Evolutionary conservation across 73 alveolate genomes (phyloP).

Genomic region (Tetrahymena thermophila): DNA sequence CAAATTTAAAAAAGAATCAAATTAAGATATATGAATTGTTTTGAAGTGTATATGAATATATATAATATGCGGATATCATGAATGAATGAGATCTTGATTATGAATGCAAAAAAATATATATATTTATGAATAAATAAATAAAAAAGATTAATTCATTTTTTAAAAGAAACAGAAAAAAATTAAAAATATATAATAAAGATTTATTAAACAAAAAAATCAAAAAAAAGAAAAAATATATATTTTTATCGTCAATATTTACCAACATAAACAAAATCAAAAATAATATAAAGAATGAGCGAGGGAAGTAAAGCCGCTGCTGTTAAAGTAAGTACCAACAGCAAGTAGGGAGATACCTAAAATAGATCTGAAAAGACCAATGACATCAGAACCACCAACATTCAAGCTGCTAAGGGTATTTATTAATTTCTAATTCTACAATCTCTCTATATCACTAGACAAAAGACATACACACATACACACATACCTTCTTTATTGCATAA

Average conservation of each 20-base stretch:
- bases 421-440: neutral
- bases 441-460: neutral
- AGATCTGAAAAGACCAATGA: constrained; percentile 42
- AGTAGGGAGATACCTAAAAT: constrained; percentile 5
- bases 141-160: neutral
- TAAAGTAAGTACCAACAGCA: neutral
- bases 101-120: neutral
- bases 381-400: constrained; percentile 32
- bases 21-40: neutral
- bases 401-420: constrained; percentile 42
- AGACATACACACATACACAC: neutral
- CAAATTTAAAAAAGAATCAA: neutral
- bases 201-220: neutral
- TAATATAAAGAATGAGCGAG: neutral
- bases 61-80: neutral
- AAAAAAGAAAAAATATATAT: neutral
- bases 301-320: neutral
- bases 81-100: neutral
- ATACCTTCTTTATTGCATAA: neutral
- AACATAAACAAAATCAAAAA: neutral
- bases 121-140: neutral
- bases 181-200: neutral
- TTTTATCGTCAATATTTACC: neutral
- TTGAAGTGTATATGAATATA: neutral
- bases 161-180: neutral